Base-by-base conservation (phyloP, 371 early-diverging fungal species). In the Fennellomyces sp. region DNA sequence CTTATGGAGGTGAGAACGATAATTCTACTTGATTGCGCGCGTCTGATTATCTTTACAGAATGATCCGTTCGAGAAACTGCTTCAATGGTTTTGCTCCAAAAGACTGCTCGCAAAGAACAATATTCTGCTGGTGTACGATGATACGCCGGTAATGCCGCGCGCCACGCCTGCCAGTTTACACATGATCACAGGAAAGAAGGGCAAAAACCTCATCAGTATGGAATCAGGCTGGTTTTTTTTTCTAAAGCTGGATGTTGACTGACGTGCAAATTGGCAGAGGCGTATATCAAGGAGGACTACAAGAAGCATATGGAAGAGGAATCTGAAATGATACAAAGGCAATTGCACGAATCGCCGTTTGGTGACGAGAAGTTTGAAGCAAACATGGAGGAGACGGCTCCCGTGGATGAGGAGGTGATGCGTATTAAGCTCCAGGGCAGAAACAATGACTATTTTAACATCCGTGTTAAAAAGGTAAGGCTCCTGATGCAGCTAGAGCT, bases 111-210 rank as follows among this genome's bases (percentile, higher is more conserved):
- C 48, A 13, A 66, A 64, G n/a, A 31, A 58, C 0, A 70, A 76
- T 8, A 19, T 76, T 15, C 36, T 73, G 4, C 28, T 80, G 27
- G 68, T 67, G 0, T 76, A 74, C 61, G 60, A 76, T 26, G 68
- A 68, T 19, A 64, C 67, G 10, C 56, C 58, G 2, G 67, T 80
- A 0, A 70, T 70, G 36, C 12, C 72, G 41, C 68, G 67, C 8
- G 68, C 70, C 6, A 80, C 80, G 4, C 80, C 80, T 10, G 58
- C 64, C 26, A 70, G 76, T 58, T 21, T 80, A 12, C 62, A 58
- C 1, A 74, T 80, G 76, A 63, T 48, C 26, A 13, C 48, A 1
- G 53, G 26, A 17, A 26, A 17, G 4, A 42, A 49, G 28, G 13
- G 3, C 30, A 58, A 33, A 35, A 54, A 54, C 26, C 27, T 49